These are phyloP conservation scores for Boletus barrowsii DNA, from an alignment of 768 basidiomycete genomes.

Conservation along the genomic window DNA sequence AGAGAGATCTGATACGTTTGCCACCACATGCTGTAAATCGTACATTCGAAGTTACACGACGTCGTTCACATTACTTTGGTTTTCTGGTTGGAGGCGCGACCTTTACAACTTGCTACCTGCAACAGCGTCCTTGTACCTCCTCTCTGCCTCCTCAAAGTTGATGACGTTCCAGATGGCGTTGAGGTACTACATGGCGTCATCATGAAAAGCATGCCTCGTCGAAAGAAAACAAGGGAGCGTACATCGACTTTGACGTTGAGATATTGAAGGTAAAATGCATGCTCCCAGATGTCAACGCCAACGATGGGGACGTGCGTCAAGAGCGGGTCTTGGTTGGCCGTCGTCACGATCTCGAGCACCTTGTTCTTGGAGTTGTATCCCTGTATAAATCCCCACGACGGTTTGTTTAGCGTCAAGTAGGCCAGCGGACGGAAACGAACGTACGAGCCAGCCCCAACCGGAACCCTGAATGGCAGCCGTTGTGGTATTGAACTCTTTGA, in stretches of 20 bases:
- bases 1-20: too few species aligned
- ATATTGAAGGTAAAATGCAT: constrained; percentile 96
- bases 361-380: constrained; percentile 66
- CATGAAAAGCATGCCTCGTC: too few species aligned
- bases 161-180: constrained; percentile 94
- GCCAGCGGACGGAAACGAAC: constrained; percentile 28
- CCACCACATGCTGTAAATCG: too few species aligned
- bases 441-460: constrained; percentile 95
- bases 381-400: constrained; percentile 31
- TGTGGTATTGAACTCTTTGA: constrained; percentile 79
- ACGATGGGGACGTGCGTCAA: constrained; percentile 75
- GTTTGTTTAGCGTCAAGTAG: too few species aligned
- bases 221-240: too few species aligned
- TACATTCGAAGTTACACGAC: too few species aligned
- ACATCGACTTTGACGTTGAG: constrained; percentile 70
- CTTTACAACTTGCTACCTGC: too few species aligned
- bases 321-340: constrained; percentile 94
- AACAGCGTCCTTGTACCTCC: constrained; percentile 27
- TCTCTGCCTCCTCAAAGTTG: constrained; percentile 92
- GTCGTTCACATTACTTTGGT: too few species aligned
- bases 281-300: constrained; percentile 95
- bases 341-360: constrained; percentile 84
- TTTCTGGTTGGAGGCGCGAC: too few species aligned
- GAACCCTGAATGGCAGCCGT: constrained; percentile 89
- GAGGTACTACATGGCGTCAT: constrained; percentile 62